phyloP scores from a whole-genome alignment of 1,284 basidiomycete genomes.

The Phellinidium pouzarii region DNA sequence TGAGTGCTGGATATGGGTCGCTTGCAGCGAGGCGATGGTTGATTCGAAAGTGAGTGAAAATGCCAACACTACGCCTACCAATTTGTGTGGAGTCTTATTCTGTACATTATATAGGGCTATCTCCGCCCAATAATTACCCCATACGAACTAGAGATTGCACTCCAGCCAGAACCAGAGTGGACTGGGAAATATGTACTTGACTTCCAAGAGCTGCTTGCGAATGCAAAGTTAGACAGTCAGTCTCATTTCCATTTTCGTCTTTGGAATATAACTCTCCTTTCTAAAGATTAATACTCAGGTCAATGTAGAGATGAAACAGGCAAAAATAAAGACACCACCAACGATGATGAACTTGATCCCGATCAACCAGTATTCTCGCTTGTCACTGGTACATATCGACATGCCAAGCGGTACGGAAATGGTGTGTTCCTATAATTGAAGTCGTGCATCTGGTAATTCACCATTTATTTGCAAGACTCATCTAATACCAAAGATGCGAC shows the following conservation, averaged over 20 bases:
- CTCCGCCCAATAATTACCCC: conserved; percentile 90
- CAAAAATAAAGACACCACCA: conserved; percentile 22
- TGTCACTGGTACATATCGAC: conserved; percentile 80
- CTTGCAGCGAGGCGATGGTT: conserved; percentile 88
- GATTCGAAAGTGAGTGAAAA: conserved; percentile 59
- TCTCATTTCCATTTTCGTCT: background rate
- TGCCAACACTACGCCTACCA: conserved; percentile 7
- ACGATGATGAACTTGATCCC: conserved; percentile 34
- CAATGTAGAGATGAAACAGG: conserved; percentile 17
- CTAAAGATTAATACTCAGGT: too few relatives aligned
- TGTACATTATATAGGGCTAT: conserved; percentile 59
- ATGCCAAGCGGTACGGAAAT: conserved; percentile 59
- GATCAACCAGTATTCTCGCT: conserved; percentile 83
- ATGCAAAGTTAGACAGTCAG: conserved; percentile 21
- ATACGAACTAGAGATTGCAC: conserved; percentile 83
- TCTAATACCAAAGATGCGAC: background rate
- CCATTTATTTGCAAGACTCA: background rate
- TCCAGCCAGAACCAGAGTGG: conserved; percentile 67
- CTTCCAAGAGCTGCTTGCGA: conserved; percentile 64
- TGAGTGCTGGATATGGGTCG: conserved; percentile 92
- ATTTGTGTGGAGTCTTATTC: background rate
- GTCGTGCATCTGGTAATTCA: background rate
- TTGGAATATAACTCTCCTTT: background rate
- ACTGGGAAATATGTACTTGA: conserved; percentile 78
- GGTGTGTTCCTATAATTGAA: conserved; percentile 8